Conservation (phyloP, 768 basidiomycete species). For the Rhodosporidiobolus sp. region DNA sequence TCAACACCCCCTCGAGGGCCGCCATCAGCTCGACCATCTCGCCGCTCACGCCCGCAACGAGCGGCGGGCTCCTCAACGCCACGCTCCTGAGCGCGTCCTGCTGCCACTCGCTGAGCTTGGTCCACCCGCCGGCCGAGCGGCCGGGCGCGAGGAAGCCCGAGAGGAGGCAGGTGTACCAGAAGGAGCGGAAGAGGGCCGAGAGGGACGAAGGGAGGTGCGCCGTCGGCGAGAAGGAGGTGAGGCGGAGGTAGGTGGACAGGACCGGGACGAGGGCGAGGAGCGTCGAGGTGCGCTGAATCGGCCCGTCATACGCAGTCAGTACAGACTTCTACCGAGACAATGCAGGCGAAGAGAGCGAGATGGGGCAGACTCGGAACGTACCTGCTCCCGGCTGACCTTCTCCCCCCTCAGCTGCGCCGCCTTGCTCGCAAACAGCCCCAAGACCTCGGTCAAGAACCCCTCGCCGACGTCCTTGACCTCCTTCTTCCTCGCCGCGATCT, state of each 20-base stretch:
- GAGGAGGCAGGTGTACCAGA: conserved; percentile 89
- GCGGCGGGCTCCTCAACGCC: conserved; percentile 46
- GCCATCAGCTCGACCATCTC: conserved; percentile 82
- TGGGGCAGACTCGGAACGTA: neutral
- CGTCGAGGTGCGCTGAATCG: conserved; percentile 65
- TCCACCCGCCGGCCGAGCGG: conserved; percentile 61
- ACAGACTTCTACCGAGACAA: neutral
- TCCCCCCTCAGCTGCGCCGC: neutral
- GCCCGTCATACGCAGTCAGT: conserved; percentile 24
- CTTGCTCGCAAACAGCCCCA: conserved; percentile 40
- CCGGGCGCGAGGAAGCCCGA: conserved; percentile 67
- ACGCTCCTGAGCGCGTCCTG: conserved; percentile 47
- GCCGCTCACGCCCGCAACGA: conserved; percentile 75
- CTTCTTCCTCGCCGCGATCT: neutral
- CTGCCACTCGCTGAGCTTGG: neutral
- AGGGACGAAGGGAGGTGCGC: conserved; percentile 58
- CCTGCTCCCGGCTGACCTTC: neutral
- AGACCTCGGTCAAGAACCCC: conserved; percentile 7
- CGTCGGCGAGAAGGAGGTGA: conserved; percentile 62
- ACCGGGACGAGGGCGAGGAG: conserved; percentile 83
- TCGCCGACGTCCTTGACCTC: neutral
- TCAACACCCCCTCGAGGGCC: conserved; percentile 85
- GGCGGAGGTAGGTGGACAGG: conserved; percentile 82
- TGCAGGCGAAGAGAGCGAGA: neutral
- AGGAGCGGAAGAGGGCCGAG: conserved; percentile 76